Conservation (phyloP, 1,284 basidiomycete genomes). For the Cryptococcus sp. region DNA sequence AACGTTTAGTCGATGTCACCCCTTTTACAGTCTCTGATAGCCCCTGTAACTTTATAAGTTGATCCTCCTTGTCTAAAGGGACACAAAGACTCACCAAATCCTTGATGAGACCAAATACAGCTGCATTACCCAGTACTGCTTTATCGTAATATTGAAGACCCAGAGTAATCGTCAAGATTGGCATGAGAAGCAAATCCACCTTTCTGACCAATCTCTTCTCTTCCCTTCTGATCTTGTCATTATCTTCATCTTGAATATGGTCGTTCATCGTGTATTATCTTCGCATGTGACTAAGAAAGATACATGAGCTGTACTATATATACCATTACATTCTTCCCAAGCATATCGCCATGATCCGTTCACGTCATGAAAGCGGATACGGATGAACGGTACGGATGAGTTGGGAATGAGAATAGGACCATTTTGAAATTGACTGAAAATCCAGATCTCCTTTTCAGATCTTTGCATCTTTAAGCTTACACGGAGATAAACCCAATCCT, state of each 20-base stretch:
- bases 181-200: slow-evolving; percentile 39
- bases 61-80: not conserved
- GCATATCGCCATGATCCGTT: too few relatives aligned
- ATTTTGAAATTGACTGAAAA: too few relatives aligned
- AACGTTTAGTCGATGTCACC: slow-evolving; percentile 38
- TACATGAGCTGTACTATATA: too few relatives aligned
- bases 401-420: too few relatives aligned
- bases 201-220: slow-evolving; percentile 27
- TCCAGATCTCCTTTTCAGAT: too few relatives aligned
- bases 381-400: too few relatives aligned
- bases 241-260: not conserved
- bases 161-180: slow-evolving; percentile 49
- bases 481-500: too few relatives aligned
- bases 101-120: slow-evolving; percentile 52
- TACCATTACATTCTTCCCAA: too few relatives aligned
- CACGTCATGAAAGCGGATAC: too few relatives aligned
- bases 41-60: slow-evolving; percentile 12
- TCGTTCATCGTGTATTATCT: too few relatives aligned
- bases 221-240: not conserved
- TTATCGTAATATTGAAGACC: slow-evolving; percentile 43
- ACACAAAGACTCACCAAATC: slow-evolving; percentile 37
- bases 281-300: too few relatives aligned
- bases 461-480: too few relatives aligned
- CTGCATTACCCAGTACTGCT: slow-evolving; percentile 49
- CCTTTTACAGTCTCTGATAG: slow-evolving; percentile 39